Evolutionary conservation across 495 filamentous ascomycete species (phyloP).

Genomic region (Lasiosphaeria hispida): DNA sequence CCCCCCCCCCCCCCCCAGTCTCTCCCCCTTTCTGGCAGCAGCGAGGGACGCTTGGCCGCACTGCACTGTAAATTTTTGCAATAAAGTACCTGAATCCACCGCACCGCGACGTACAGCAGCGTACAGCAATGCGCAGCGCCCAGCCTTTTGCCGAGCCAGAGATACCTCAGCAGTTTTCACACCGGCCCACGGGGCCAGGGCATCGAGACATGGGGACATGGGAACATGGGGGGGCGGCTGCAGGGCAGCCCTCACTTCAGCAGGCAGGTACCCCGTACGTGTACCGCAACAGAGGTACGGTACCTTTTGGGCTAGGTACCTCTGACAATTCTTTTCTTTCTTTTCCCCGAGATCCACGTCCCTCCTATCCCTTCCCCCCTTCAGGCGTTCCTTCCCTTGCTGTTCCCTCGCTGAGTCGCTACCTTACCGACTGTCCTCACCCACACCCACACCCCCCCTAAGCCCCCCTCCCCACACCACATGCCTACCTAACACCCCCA

Average conservation of each 20-base stretch:
- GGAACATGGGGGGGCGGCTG: slow-evolving; percentile 19
- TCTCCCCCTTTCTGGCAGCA: neutral
- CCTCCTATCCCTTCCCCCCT: slow-evolving; percentile 9
- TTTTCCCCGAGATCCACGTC: slow-evolving; percentile 22
- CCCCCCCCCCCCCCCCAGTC: slow-evolving; percentile 2
- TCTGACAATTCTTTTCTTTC: slow-evolving; percentile 18
- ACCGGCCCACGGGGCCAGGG: slow-evolving; percentile 14
- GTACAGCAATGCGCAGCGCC: neutral
- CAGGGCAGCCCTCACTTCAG: slow-evolving; percentile 13
- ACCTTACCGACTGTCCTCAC: slow-evolving; percentile 19
- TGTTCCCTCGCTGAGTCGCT: slow-evolving; percentile 31
- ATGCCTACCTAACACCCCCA: slow-evolving; percentile 23
- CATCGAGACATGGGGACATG: neutral
- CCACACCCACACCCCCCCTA: slow-evolving; percentile 15
- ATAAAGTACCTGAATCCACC: slow-evolving; percentile 16
- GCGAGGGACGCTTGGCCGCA: slow-evolving; percentile 9
- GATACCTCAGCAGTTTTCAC: slow-evolving; percentile 11
- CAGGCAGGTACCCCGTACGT: slow-evolving; percentile 11
- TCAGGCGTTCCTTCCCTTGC: slow-evolving; percentile 20
- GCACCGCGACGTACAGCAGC: neutral
- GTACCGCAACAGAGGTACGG: slow-evolving; percentile 12
- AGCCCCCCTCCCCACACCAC: slow-evolving; percentile 19
- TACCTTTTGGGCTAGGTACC: slow-evolving; percentile 23
- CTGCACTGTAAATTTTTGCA: slow-evolving; percentile 18
- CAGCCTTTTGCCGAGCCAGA: neutral